Evolutionary conservation across 2,329 filamentous ascomycete genomes (phyloP), one percentile per base, ranked within the genome.

Genomic region (Cytospora piceae): DNA sequence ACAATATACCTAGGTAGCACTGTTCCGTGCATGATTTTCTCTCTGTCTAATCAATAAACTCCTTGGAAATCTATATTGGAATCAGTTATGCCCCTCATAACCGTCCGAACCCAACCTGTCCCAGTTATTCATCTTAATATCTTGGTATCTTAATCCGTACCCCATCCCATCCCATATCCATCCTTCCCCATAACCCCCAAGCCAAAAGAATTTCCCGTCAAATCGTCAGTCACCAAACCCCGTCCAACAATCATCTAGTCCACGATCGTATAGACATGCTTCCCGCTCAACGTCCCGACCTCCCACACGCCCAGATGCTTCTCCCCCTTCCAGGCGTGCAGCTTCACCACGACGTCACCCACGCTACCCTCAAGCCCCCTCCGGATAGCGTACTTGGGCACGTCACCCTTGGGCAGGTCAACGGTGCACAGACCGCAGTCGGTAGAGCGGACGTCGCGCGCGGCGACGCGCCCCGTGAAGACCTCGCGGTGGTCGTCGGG

Each of bases 301-400:
- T 69, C 67, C 65, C 67, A 69, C 2, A 42, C 61, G 24, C 67
- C 68, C 14, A 69, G 29, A 27, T 64, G 56, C 52, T 56, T 64
- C 55, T 69, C 65, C 39, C 67, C 68, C 60, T 66, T 67, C 68
- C 68, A 70, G 34, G 68, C 68, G 37, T 69, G 65, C 51, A 68
- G 60, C 63, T 24, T 66, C 27, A 69, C 67, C n/a, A 66, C 42
- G 22, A 66, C 61, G 2, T 64, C 63, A 15, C 39, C 42, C 5
- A 32, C 58, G 39, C 32, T 32, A 31, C 29, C 63, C 34, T 31
- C 34, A 17, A 57, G 24, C 58, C 51, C 55, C 31, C 20, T 24
- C n/a, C 31, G 54, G 29, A 56, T 31, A 22, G 58, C 12, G 27
- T 60, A 68, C 31, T 37, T 60, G 42, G 67, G 67, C 20, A 68